phyloP scores from a whole-genome alignment of 2,329 filamentous ascomycete genomes.

The Ascocoryne sarcoides region DNA sequence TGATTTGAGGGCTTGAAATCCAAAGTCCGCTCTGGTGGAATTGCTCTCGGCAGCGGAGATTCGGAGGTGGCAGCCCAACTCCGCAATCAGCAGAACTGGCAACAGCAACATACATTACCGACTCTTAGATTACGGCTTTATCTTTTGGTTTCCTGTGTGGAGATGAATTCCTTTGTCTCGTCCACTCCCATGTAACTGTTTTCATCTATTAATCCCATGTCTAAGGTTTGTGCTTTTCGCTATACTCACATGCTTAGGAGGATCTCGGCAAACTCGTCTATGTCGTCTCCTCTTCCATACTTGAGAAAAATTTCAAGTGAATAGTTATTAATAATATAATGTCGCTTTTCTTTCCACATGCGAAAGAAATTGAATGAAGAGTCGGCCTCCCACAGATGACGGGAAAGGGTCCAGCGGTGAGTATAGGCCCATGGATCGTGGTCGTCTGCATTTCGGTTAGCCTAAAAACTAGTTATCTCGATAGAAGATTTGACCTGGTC shows the following conservation, averaged over 20 bases:
- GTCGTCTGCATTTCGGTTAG: slow-evolving; percentile 6
- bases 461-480: slow-evolving; percentile 7
- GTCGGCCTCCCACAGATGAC: slow-evolving; percentile 27
- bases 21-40: too few relatives aligned
- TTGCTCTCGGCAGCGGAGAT: too few relatives aligned
- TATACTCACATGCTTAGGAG: slow-evolving; percentile 19
- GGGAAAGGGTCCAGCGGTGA: slow-evolving; percentile 29
- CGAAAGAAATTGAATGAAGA: slow-evolving; percentile 25
- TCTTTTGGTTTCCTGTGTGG: too few relatives aligned
- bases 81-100: too few relatives aligned
- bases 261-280: slow-evolving; percentile 28
- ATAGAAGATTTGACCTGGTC: slow-evolving; percentile 3
- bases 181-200: slow-evolving; percentile 25
- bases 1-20: too few relatives aligned
- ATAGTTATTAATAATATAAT: slow-evolving; percentile 26
- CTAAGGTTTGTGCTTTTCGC: neutral
- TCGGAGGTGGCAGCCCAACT: too few relatives aligned
- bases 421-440: slow-evolving; percentile 22
- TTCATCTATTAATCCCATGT: slow-evolving; percentile 13
- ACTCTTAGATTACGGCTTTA: too few relatives aligned
- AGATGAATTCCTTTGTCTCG: slow-evolving; percentile 20
- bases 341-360: slow-evolving; percentile 24
- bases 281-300: slow-evolving; percentile 22
- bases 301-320: slow-evolving; percentile 24
- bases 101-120: too few relatives aligned